Evolutionary conservation across 2,329 filamentous ascomycete species (phyloP).

Genomic region (Pleomassaria siparia): DNA sequence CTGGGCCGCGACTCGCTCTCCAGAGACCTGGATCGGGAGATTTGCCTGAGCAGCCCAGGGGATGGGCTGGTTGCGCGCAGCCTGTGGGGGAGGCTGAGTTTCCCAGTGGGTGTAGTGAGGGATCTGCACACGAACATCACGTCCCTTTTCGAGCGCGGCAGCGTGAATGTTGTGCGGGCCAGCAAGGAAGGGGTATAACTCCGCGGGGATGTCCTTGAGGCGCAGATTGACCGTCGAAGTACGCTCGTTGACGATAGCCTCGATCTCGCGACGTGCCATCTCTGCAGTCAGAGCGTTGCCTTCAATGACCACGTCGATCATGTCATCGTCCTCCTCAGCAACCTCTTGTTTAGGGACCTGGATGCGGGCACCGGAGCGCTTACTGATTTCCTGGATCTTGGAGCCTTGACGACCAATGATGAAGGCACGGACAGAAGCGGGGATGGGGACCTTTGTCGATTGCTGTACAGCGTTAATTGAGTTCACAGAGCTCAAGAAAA

Average conservation of each 20-base stretch:
- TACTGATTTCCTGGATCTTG: constrained; percentile 86
- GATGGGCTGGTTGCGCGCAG: constrained; percentile 64
- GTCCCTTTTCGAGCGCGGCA: constrained; percentile 68
- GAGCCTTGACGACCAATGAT: constrained; percentile 92
- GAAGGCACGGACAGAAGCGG: constrained; percentile 78
- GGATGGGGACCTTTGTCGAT: constrained; percentile 75
- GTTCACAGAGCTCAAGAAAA: background rate
- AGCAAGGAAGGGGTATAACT: constrained; percentile 94
- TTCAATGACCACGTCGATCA: constrained; percentile 84
- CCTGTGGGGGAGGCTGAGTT: constrained; percentile 66
- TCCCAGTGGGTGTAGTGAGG: constrained; percentile 78
- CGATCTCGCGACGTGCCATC: constrained; percentile 79
- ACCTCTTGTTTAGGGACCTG: constrained; percentile 83
- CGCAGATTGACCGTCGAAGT: constrained; percentile 79
- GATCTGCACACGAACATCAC: constrained; percentile 78
- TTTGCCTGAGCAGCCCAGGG: constrained; percentile 71
- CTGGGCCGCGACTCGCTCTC: constrained; percentile 81
- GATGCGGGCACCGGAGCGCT: constrained; percentile 85
- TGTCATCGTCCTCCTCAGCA: constrained; percentile 75
- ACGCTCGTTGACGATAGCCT: constrained; percentile 84
- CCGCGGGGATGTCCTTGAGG: constrained; percentile 80
- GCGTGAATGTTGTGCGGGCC: constrained; percentile 72
- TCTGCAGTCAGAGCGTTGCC: constrained; percentile 88
- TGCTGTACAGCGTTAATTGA: constrained; percentile 48
- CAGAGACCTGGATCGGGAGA: constrained; percentile 80